Conservation (phyloP, 139 green algal genomes). For the Chlamydomonas asymmetrica region DNA sequence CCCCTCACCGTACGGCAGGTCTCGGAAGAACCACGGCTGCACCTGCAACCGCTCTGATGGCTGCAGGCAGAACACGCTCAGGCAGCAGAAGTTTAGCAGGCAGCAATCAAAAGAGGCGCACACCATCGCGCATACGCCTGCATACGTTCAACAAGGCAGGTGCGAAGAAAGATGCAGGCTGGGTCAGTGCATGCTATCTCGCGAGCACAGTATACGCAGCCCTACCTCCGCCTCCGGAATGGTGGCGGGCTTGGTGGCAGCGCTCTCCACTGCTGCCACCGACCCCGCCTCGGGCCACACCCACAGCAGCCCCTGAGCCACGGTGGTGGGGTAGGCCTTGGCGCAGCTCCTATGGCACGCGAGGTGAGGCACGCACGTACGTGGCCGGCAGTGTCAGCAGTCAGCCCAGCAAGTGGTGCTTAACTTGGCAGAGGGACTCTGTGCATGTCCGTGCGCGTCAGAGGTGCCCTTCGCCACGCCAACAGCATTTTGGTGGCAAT, state of each 20-base stretch:
- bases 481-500: background rate
- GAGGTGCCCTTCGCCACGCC: background rate
- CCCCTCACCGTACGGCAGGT: slow-evolving; percentile 29
- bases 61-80: too few relatives aligned
- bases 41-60: background rate
- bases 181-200: too few relatives aligned
- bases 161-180: too few relatives aligned
- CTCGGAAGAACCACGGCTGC: slow-evolving; percentile 15
- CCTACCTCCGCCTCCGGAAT: background rate
- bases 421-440: background rate
- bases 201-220: too few relatives aligned
- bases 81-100: too few relatives aligned
- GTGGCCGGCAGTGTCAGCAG: background rate
- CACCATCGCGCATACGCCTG: too few relatives aligned
- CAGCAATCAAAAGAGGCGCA: too few relatives aligned
- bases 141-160: too few relatives aligned
- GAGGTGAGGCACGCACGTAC: background rate
- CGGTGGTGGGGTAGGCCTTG: background rate
- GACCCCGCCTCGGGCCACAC: slow-evolving; percentile 18
- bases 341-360: background rate
- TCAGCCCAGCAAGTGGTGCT: background rate
- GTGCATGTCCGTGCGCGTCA: background rate
- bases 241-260: background rate
- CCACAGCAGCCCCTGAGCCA: slow-evolving; percentile 11
- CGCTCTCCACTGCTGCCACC: background rate